Base-by-base conservation (phyloP, 306 rosid species). In the Vachellia pachyceras region DNA sequence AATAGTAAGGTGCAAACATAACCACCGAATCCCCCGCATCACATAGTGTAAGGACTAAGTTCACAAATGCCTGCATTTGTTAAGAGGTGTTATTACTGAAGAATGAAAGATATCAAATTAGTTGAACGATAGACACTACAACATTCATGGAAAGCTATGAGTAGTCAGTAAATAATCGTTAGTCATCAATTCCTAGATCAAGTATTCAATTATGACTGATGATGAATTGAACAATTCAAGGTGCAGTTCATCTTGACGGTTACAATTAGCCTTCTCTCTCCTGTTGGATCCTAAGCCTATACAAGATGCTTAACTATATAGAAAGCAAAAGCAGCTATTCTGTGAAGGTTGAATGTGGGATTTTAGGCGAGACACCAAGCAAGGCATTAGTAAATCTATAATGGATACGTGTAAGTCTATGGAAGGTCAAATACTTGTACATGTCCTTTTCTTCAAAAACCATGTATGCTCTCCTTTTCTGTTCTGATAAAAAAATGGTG, bases 41-140 rank as follows among this genome's bases (percentile, higher is more conserved):
- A 83, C 99, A 96, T n/a, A 96, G 86, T 57, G 97, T 88, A 77
- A 93, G 98, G 87, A 94, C 99, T 35, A 96, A 76, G 85, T 93
- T 96, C 84, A 95, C 99, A 65, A 95, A 95, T 79, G 98, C 98
- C 98, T 93, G 97, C 92, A 89, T 50, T 20, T 77, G 77, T 20
- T 20, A 20, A 36, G 75, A 29, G 67, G 77, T n/a, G 49, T 25
- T 78, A 39, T 66, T 84, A 84, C 83, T 60, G 54, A 47, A 87
- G 33, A 86, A 82, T 60, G 54, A 47, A n/a, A 87, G 33, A 86
- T 73, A 44, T n/a, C n/a, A n/a, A 33, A 33, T 65, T 44, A 47
- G 69, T 44, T 60, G 35, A 75, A 72, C 79, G 23, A 49, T 61
- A 47, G 89, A 47, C 76, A 67, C 10, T 70, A 44, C 20, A 58